Conservation (phyloP, 371 early-diverging fungal species). For the Actinomortierella ambigua region DNA sequence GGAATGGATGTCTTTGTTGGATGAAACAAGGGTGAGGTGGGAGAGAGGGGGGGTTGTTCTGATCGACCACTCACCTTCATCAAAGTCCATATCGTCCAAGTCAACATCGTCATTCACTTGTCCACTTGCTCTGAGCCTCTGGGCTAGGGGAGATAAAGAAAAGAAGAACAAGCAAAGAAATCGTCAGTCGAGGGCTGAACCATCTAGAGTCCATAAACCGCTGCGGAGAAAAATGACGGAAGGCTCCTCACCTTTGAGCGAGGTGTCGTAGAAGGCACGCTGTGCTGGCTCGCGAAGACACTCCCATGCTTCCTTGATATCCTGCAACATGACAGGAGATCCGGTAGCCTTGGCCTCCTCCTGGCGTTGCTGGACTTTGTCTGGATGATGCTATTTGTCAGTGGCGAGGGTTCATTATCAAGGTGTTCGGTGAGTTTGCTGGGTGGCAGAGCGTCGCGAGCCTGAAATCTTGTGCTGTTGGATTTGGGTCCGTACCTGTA, state of each 20-base stretch:
- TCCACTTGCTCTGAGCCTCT: conserved; percentile 28
- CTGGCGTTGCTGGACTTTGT: conserved; percentile 31
- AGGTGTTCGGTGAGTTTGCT: no score
- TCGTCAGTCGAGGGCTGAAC: not conserved
- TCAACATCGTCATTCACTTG: conserved; percentile 44
- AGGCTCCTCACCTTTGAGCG: conserved; percentile 18
- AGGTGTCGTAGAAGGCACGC: conserved; percentile 33
- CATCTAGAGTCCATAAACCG: no score
- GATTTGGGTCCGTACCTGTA: conserved; percentile 13
- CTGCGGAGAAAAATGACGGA: no score
- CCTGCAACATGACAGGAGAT: conserved; percentile 17
- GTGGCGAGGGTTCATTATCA: no score
- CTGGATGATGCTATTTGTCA: conserved; percentile 31
- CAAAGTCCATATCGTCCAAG: conserved; percentile 41
- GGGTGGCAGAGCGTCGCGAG: no score
- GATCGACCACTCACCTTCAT: conserved; percentile 34
- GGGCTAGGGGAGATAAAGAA: conserved; percentile 6
- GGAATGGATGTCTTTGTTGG: no score
- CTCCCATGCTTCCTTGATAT: conserved; percentile 44
- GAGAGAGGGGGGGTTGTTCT: no score
- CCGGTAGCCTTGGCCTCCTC: not conserved
- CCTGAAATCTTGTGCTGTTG: no score
- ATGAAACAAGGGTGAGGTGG: no score
- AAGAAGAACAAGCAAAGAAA: not conserved
- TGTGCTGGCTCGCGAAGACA: conserved; percentile 31